Percentiles rank a stretch among this genome's conserved stretches.
Conservation (phyloP, 495 filamentous ascomycete genomes). For the Penicillium herquei region DNA sequence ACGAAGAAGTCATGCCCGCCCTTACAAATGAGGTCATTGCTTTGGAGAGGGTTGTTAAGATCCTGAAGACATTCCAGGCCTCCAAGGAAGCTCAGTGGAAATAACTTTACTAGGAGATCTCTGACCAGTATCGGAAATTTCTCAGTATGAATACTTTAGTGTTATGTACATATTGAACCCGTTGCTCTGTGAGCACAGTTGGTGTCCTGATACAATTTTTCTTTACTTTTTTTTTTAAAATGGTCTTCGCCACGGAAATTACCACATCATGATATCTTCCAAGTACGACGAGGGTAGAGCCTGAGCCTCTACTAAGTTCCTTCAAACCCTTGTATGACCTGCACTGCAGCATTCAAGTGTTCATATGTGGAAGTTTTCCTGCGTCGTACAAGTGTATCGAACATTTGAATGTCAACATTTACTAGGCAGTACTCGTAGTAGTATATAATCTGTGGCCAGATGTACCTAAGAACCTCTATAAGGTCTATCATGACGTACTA, state of each 20-base stretch:
- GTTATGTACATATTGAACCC: constrained; percentile 35
- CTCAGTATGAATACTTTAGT: constrained; percentile 7
- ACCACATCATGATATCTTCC: not conserved
- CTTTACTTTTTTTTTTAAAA: no score
- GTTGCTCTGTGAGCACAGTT: constrained; percentile 16
- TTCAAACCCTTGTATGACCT: no score
- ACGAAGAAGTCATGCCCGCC: constrained; percentile 55
- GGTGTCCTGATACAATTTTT: constrained; percentile 17
- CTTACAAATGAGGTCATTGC: constrained; percentile 68
- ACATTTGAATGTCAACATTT: no score
- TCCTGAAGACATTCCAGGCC: constrained; percentile 71
- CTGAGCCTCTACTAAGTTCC: no score
- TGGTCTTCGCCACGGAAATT: not conserved
- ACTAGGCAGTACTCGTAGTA: no score
- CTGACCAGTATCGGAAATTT: constrained; percentile 7
- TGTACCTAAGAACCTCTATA: no score
- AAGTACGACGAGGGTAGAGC: not conserved
- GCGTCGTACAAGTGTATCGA: no score
- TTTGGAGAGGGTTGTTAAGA: constrained; percentile 69
- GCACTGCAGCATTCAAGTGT: no score
- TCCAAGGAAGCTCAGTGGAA: constrained; percentile 67
- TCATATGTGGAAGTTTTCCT: no score
- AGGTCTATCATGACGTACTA: no score
- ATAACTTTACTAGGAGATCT: constrained; percentile 34
- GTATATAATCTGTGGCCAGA: no score